Conservation (phyloP, 2,329 filamentous ascomycete species). For the Penicillium sp. region DNA sequence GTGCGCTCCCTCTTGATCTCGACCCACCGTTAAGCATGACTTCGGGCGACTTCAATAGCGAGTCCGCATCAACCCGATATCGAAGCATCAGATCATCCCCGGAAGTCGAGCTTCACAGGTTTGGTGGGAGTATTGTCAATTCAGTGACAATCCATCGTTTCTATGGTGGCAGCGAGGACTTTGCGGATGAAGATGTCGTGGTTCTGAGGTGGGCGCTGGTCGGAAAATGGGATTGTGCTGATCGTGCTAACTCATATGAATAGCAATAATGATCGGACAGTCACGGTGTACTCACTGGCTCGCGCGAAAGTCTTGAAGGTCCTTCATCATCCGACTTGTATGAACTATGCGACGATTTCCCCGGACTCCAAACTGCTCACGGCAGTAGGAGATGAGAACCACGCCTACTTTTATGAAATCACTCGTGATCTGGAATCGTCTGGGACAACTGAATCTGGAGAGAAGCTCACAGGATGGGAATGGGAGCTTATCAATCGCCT, state of each 20-base stretch:
- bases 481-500: slow-evolving; percentile 36
- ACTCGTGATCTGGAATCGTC: slow-evolving; percentile 25
- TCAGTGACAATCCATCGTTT: slow-evolving; percentile 57
- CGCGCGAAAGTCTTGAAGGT: slow-evolving; percentile 60
- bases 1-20: slow-evolving; percentile 48
- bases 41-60: slow-evolving; percentile 20
- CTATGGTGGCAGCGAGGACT: slow-evolving; percentile 33
- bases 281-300: slow-evolving; percentile 70
- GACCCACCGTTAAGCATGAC: slow-evolving; percentile 23
- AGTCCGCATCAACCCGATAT: slow-evolving; percentile 13
- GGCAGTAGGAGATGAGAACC: slow-evolving; percentile 79
- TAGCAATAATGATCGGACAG: slow-evolving; percentile 86
- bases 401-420: slow-evolving; percentile 68
- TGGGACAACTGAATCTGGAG: slow-evolving; percentile 24
- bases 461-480: slow-evolving; percentile 33
- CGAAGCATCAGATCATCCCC: slow-evolving; percentile 24
- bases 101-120: slow-evolving; percentile 48
- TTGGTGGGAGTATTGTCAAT: slow-evolving; percentile 58
- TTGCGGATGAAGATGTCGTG: slow-evolving; percentile 49
- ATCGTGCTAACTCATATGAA: slow-evolving; percentile 45
- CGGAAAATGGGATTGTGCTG: slow-evolving; percentile 10
- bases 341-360: slow-evolving; percentile 91
- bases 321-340: slow-evolving; percentile 68
- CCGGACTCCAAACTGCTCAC: slow-evolving; percentile 73
- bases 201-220: slow-evolving; percentile 40